Conservation (phyloP, 1,284 basidiomycete species). For the Violaceomyces palustris region DNA sequence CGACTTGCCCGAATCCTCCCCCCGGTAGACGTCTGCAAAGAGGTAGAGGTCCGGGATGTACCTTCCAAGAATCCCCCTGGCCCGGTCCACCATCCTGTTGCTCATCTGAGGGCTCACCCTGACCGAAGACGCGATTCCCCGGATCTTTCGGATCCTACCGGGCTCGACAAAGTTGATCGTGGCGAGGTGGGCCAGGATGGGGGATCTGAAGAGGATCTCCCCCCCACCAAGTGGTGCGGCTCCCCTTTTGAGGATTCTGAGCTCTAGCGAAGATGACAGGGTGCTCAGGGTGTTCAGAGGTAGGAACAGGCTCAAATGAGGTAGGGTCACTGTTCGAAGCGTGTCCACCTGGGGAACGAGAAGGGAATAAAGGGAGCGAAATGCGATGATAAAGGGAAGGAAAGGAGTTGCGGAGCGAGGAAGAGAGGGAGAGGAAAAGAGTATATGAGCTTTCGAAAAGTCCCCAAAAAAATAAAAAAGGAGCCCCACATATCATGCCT, state of each 20-base stretch:
- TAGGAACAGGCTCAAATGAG: conserved; percentile 77
- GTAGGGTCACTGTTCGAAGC: conserved; percentile 84
- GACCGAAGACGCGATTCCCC: conserved; percentile 70
- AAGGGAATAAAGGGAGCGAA: background rate
- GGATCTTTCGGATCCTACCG: conserved; percentile 86
- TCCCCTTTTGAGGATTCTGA: conserved; percentile 85
- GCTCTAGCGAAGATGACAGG: conserved; percentile 44
- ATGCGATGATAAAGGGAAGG: conserved; percentile 59
- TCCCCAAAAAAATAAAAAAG: too few species aligned
- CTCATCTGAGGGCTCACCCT: conserved; percentile 96
- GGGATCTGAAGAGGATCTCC: conserved; percentile 87
- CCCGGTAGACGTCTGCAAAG: conserved; percentile 96
- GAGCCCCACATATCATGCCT: too few species aligned
- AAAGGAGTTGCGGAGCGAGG: too few species aligned
- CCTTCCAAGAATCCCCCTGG: conserved; percentile 83
- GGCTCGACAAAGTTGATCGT: conserved; percentile 77
- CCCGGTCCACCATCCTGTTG: conserved; percentile 92
- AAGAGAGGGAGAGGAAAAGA: too few species aligned
- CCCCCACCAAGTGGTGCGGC: conserved; percentile 88
- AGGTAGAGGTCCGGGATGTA: conserved; percentile 98
- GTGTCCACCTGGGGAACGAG: conserved; percentile 67
- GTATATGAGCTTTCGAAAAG: too few species aligned
- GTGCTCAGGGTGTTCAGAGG: conserved; percentile 16
- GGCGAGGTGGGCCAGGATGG: conserved; percentile 80
- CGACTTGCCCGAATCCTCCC: conserved; percentile 92